phyloP scores from a whole-genome alignment of 768 basidiomycete genomes.

The Lanmaoa rubissima region DNA sequence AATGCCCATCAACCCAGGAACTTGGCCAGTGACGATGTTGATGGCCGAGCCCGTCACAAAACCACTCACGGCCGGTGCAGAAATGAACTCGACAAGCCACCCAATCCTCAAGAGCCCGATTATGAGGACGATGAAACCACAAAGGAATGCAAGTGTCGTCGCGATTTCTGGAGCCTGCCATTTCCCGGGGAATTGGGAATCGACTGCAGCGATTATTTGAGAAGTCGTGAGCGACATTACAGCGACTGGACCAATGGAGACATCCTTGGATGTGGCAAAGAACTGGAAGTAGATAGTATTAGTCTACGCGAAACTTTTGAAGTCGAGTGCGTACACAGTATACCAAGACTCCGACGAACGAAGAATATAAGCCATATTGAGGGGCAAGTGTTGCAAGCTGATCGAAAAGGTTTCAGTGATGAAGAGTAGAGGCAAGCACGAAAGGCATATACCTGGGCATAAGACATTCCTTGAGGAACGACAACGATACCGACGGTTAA shows the following conservation, averaged over 20 bases:
- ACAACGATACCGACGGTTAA: slow-evolving; percentile 94
- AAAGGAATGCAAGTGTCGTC: slow-evolving; percentile 78
- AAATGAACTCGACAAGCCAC: slow-evolving; percentile 95
- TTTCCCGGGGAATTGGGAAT: slow-evolving; percentile 48
- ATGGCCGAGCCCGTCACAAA: slow-evolving; percentile 99
- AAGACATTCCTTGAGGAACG: slow-evolving; percentile 93
- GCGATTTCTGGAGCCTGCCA: slow-evolving; percentile 78
- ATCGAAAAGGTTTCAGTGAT: background rate
- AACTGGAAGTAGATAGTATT: slow-evolving; percentile 45
- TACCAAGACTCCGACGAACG: slow-evolving; percentile 81
- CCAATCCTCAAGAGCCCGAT: slow-evolving; percentile 89
- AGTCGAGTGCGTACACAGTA: slow-evolving; percentile 63
- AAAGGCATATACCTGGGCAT: slow-evolving; percentile 55
- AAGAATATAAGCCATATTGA: slow-evolving; percentile 92
- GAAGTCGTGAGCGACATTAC: slow-evolving; percentile 93
- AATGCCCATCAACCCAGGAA: slow-evolving; percentile 88
- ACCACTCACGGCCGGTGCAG: slow-evolving; percentile 77
- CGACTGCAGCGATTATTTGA: slow-evolving; percentile 71
- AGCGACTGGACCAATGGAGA: slow-evolving; percentile 98
- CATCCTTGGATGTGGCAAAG: slow-evolving; percentile 97
- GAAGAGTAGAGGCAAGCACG: background rate
- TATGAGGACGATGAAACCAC: slow-evolving; percentile 87
- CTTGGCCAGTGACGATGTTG: slow-evolving; percentile 83
- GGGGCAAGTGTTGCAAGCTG: slow-evolving; percentile 82
- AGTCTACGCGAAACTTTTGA: background rate